These are phyloP conservation scores for Myriosclerotinia curreyana DNA, from an alignment of 2,329 filamentous ascomycete genomes.

Conservation along the genomic window DNA sequence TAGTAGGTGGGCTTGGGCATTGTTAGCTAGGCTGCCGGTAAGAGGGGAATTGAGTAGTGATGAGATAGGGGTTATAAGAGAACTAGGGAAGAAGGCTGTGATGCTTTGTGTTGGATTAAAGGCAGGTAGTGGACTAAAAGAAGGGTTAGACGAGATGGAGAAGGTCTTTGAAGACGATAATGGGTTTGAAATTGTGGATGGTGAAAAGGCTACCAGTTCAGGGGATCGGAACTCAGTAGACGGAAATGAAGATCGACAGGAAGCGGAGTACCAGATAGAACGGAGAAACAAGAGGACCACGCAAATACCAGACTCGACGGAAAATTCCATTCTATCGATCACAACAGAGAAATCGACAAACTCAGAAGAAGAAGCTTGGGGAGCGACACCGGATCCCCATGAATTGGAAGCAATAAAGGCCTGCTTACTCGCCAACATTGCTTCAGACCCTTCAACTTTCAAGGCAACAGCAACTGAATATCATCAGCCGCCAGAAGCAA, in stretches of 20 bases:
- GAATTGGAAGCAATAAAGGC: conserved; percentile 4
- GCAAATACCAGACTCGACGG: background rate
- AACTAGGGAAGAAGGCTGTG: conserved; percentile 75
- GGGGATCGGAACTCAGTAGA: conserved; percentile 6
- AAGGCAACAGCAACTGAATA: background rate
- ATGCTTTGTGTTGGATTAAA: conserved; percentile 43
- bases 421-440: conserved; percentile 9
- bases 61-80: conserved; percentile 72
- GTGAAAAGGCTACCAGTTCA: conserved; percentile 32
- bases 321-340: background rate
- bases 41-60: conserved; percentile 71
- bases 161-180: conserved; percentile 48
- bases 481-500: background rate
- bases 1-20: conserved; percentile 81
- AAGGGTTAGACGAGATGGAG: conserved; percentile 47
- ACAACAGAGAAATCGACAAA: background rate
- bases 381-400: background rate
- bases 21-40: conserved; percentile 73
- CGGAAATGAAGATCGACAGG: background rate
- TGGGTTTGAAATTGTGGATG: conserved; percentile 41
- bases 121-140: conserved; percentile 39
- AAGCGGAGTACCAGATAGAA: background rate
- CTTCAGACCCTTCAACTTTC: background rate
- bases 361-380: background rate
- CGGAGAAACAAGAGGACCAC: background rate